phyloP scores from a whole-genome alignment of 2,329 filamentous ascomycete genomes.

The Cryphonectria naterciae region DNA sequence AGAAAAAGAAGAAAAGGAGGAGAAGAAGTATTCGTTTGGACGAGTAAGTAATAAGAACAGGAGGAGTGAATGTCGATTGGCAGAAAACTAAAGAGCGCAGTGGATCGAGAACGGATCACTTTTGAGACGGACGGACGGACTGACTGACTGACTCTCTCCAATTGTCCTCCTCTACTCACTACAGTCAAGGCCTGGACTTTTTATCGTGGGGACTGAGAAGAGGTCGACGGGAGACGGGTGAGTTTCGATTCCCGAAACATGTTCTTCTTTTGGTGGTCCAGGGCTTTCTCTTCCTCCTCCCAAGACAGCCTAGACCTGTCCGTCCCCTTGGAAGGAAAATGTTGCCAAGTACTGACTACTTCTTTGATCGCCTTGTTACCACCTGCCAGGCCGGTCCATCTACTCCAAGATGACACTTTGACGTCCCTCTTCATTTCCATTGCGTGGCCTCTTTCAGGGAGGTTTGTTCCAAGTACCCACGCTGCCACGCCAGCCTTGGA shows the following conservation, averaged over 20 bases:
- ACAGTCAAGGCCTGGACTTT: constrained; percentile 15
- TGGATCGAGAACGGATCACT: constrained; percentile 16
- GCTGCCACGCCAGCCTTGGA: constrained; percentile 23
- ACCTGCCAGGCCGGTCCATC: constrained; percentile 16
- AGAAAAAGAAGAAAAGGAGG: background rate
- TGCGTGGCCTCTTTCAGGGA: constrained; percentile 23
- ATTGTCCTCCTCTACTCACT: constrained; percentile 13
- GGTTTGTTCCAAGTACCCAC: constrained; percentile 15
- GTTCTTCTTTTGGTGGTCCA: constrained; percentile 12
- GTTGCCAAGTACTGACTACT: constrained; percentile 14
- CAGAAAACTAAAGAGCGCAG: constrained; percentile 9
- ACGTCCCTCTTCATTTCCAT: constrained; percentile 2
- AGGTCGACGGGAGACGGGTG: constrained; percentile 16
- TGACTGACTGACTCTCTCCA: constrained; percentile 14
- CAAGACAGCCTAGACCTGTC: constrained; percentile 1
- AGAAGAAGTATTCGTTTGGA: background rate
- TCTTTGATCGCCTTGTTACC: constrained; percentile 16
- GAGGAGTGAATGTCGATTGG: constrained; percentile 26
- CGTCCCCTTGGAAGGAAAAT: too few relatives aligned
- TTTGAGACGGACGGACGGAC: background rate
- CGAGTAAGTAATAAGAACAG: constrained; percentile 4
- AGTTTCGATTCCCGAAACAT: constrained; percentile 23
- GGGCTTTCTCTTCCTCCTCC: background rate
- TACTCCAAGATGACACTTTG: constrained; percentile 16
- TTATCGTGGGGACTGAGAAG: constrained; percentile 11